Percentiles rank a stretch among this genome's conserved stretches.
Conservation (phyloP, 176 grass and related monocot species). For the Ensete ventricosum region DNA sequence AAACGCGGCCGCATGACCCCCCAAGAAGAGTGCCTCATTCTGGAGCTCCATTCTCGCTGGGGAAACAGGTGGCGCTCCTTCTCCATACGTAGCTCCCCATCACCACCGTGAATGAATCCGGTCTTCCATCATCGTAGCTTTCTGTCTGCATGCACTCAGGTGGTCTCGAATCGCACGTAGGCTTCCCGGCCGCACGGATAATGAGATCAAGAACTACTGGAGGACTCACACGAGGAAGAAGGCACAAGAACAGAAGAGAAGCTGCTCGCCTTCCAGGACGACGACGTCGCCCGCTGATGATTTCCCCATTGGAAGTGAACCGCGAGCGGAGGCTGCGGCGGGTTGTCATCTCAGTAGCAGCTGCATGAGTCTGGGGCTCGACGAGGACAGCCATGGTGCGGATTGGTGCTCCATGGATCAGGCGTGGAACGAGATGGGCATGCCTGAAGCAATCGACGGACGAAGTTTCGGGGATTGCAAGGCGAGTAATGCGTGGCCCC, state of each 20-base stretch:
- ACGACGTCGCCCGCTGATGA: not conserved
- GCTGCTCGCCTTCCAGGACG: conserved; percentile 26
- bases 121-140: too few relatives aligned
- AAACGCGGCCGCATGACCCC: too few relatives aligned
- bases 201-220: too few relatives aligned
- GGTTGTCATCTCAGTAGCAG: not conserved
- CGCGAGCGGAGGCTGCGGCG: not conserved
- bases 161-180: conserved; percentile 49
- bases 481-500: not conserved
- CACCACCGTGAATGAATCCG: not conserved
- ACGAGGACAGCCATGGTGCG: too few relatives aligned
- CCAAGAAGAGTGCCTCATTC: too few relatives aligned
- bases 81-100: not conserved
- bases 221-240: too few relatives aligned
- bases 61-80: too few relatives aligned
- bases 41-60: too few relatives aligned
- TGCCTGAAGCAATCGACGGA: too few relatives aligned
- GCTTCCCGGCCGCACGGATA: conserved; percentile 39
- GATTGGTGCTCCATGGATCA: conserved; percentile 6
- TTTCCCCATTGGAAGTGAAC: not conserved
- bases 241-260: conserved; percentile 53
- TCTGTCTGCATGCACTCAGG: not conserved
- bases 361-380: too few relatives aligned
- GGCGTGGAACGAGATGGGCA: conserved; percentile 25
- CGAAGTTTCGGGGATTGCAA: conserved; percentile 7